Evolutionary conservation across 2,329 filamentous ascomycete genomes (phyloP).

Genomic region (Lachnellula arida): DNA sequence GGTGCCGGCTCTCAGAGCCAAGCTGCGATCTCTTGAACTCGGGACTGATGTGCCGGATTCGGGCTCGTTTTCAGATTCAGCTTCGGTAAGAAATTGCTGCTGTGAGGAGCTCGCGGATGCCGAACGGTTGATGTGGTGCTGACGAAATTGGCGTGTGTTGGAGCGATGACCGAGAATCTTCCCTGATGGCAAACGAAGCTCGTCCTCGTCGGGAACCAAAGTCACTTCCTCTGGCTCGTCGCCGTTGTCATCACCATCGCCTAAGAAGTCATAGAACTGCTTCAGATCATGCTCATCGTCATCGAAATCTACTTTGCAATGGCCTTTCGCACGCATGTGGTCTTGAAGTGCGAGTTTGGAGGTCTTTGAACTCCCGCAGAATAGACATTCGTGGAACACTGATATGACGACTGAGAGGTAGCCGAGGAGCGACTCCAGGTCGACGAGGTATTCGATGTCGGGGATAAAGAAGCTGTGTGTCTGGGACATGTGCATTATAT

Average conservation of each 20-base stretch:
- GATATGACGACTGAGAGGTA: conserved; percentile 47
- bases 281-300: conserved; percentile 35
- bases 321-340: conserved; percentile 46
- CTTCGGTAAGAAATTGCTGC: background rate
- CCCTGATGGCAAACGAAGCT: conserved; percentile 35
- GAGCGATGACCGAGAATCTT: conserved; percentile 33
- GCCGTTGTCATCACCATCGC: conserved; percentile 2
- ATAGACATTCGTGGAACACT: conserved; percentile 46
- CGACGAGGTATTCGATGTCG: conserved; percentile 38
- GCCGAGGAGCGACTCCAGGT: conserved; percentile 42
- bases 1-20: conserved; percentile 13
- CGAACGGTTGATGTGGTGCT: conserved; percentile 1
- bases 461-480: conserved; percentile 44
- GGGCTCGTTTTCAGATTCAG: too few species aligned
- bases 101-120: background rate
- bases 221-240: conserved; percentile 2
- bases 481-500: conserved; percentile 44
- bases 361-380: conserved; percentile 41
- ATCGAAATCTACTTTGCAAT: conserved; percentile 41
- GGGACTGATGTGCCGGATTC: background rate
- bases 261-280: conserved; percentile 38
- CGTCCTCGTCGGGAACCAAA: conserved; percentile 25
- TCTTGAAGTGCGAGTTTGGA: conserved; percentile 44
- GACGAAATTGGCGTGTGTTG: conserved; percentile 2
- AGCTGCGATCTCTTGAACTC: background rate